A percentile compares a stretch with the other conserved stretches of the same genome.
These are phyloP conservation scores for Neoascochyta sp. DNA, from an alignment of 2,329 filamentous ascomycete species.

Conservation along the genomic window DNA sequence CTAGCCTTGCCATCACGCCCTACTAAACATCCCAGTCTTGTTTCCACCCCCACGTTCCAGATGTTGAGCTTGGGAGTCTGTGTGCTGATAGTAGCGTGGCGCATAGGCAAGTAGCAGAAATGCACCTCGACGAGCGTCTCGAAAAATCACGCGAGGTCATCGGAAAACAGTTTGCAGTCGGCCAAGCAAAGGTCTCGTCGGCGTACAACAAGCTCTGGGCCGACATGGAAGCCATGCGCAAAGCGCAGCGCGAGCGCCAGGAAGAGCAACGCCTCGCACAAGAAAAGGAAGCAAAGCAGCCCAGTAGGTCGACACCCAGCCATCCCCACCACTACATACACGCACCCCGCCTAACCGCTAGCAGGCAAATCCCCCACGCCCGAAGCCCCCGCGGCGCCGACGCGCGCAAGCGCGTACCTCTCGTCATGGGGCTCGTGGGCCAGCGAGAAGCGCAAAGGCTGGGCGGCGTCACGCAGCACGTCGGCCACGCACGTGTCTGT, in stretches of 20 bases:
- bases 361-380: no score
- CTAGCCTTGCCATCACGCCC: slow-evolving; percentile 11
- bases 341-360: no score
- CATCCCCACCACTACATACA: no score
- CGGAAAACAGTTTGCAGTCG: slow-evolving; percentile 83
- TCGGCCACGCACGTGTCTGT: slow-evolving; percentile 14
- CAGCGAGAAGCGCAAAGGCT: slow-evolving; percentile 64
- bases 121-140: slow-evolving; percentile 88
- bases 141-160: slow-evolving; percentile 78
- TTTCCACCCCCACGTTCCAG: slow-evolving; percentile 29
- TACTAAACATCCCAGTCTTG: slow-evolving; percentile 32
- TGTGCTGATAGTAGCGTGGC: slow-evolving; percentile 38
- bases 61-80: slow-evolving; percentile 25
- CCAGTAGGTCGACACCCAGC: no score
- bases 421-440: slow-evolving; percentile 63
- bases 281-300: slow-evolving; percentile 26
- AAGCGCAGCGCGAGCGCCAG: slow-evolving; percentile 63
- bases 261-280: slow-evolving; percentile 52
- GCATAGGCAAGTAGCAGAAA: slow-evolving; percentile 73
- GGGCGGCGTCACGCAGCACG: slow-evolving; percentile 19
- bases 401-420: slow-evolving; percentile 60
- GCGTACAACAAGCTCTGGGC: slow-evolving; percentile 86
- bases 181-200: slow-evolving; percentile 80
- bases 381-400: no score
- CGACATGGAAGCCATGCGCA: slow-evolving; percentile 79